A percentile compares a stretch with the other conserved stretches of the same genome.
phyloP scores from a whole-genome alignment of 192 early-diverging fungal genomes.

The Mortierella antarctica region DNA sequence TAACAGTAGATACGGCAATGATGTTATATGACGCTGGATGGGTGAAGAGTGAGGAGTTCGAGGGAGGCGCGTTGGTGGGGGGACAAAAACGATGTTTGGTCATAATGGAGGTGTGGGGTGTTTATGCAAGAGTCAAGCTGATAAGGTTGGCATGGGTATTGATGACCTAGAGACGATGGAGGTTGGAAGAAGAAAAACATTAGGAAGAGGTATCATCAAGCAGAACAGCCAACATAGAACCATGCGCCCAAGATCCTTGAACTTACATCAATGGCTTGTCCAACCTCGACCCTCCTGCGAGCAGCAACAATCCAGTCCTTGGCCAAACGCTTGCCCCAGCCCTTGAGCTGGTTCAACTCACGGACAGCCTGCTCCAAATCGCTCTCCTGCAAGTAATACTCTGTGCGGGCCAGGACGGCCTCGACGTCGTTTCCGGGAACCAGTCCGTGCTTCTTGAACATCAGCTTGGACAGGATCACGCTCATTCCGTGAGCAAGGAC shows the following conservation, averaged over 20 bases:
- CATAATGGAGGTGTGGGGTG: not conserved
- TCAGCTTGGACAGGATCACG: conserved; percentile 72
- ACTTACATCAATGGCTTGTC: conserved; percentile 87
- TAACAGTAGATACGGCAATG: too few relatives aligned
- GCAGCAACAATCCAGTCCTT: conserved; percentile 89
- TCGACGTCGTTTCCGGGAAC: conserved; percentile 90
- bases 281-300: conserved; percentile 84
- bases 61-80: not conserved
- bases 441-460: conserved; percentile 89
- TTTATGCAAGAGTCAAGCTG: conserved; percentile 58
- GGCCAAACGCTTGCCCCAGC: conserved; percentile 90
- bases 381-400: conserved; percentile 77
- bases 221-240: not conserved
- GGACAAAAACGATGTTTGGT: not conserved
- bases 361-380: conserved; percentile 89
- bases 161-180: conserved; percentile 40
- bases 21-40: not conserved
- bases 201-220: not conserved
- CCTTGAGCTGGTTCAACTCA: conserved; percentile 92
- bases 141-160: conserved; percentile 58
- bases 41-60: conserved; percentile 15
- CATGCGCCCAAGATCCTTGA: not conserved
- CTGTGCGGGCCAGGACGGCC: conserved; percentile 80
- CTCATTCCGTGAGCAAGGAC: conserved; percentile 85
- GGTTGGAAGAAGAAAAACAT: not conserved